A percentile compares a stretch with the other conserved stretches of the same genome.
phyloP scores from a whole-genome alignment of 106 monocot species.

The Xerophyta viscosa region DNA sequence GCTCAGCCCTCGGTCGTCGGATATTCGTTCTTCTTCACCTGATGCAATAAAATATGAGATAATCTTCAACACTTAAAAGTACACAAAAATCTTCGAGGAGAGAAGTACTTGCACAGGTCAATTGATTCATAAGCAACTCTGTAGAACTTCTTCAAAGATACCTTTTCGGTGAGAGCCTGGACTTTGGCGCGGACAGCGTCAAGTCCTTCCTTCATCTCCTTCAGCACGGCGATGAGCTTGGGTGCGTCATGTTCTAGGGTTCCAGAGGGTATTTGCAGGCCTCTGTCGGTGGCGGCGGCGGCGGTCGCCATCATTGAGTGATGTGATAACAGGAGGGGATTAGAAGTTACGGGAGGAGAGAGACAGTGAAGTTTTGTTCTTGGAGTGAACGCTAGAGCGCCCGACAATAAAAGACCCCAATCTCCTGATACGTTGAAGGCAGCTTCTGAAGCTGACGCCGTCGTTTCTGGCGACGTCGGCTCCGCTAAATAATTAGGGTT shows the following conservation, averaged over 20 bases:
- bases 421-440: too few species aligned
- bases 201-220: constrained; percentile 70
- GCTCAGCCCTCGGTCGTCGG: constrained; percentile 77
- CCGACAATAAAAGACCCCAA: too few species aligned
- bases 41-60: constrained; percentile 3
- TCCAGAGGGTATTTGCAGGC: background rate
- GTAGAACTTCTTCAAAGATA: background rate
- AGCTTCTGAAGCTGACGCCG: too few species aligned
- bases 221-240: constrained; percentile 40
- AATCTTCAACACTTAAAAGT: too few species aligned
- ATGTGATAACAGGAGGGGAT: too few species aligned
- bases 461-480: too few species aligned
- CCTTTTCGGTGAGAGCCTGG: constrained; percentile 42
- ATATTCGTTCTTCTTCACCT: constrained; percentile 70
- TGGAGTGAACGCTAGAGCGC: too few species aligned
- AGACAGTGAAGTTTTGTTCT: too few species aligned
- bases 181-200: constrained; percentile 53
- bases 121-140: background rate
- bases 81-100: background rate
- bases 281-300: background rate
- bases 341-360: too few species aligned
- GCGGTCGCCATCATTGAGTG: too few species aligned
- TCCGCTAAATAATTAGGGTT: too few species aligned
- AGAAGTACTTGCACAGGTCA: background rate
- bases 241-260: constrained; percentile 23